phyloP scores from a whole-genome alignment of 208 protist species.

The Borovskyia barvae region DNA sequence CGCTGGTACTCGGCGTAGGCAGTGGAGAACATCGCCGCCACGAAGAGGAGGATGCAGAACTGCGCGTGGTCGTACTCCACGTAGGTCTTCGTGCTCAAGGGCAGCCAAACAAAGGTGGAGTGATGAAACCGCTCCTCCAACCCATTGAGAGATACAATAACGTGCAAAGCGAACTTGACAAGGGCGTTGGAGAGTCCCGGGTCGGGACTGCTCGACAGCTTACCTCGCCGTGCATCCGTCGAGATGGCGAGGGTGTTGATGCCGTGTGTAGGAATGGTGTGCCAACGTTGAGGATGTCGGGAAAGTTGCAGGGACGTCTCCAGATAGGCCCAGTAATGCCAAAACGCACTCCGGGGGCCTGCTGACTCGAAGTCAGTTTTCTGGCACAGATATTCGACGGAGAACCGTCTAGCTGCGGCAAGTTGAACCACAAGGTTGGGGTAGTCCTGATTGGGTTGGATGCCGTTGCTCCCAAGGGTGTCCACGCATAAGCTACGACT shows the following conservation, averaged over 20 bases:
- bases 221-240: constrained; percentile 7
- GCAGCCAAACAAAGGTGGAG: constrained; percentile 65
- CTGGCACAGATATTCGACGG: constrained; percentile 43
- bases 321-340: constrained; percentile 25
- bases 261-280: constrained; percentile 33
- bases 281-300: constrained; percentile 38
- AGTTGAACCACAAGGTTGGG: constrained; percentile 31
- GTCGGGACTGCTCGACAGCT: not conserved
- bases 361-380: not conserved
- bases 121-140: constrained; percentile 72
- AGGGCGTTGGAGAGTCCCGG: not conserved
- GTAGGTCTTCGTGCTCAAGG: constrained; percentile 31
- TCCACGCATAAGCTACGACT: constrained; percentile 46
- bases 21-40: constrained; percentile 48
- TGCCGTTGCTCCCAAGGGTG: constrained; percentile 51
- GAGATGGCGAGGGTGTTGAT: constrained; percentile 60
- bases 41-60: constrained; percentile 53
- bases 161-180: constrained; percentile 16
- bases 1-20: constrained; percentile 59
- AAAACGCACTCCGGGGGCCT: not conserved
- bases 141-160: constrained; percentile 55
- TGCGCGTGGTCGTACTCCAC: constrained; percentile 67
- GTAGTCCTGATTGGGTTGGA: constrained; percentile 71
- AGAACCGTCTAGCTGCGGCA: constrained; percentile 1
- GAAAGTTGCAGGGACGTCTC: constrained; percentile 25